phyloP scores from a whole-genome alignment of 2,329 filamentous ascomycete species.

The Fonsecaea monophora region DNA sequence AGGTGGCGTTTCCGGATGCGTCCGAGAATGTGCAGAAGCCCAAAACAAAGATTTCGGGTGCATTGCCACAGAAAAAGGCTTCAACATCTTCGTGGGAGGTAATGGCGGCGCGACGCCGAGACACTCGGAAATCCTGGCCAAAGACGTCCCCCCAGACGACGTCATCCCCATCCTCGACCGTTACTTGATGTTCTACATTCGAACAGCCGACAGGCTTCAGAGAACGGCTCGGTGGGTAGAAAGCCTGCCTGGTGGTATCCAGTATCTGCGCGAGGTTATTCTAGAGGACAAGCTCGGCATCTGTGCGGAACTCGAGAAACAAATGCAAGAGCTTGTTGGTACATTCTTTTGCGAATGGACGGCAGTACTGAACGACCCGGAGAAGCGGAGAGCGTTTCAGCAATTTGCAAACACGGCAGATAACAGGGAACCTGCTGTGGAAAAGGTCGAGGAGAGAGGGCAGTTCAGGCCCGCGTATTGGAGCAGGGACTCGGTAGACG shows the following conservation, averaged over 20 bases:
- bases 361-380: slow-evolving; percentile 74
- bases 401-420: slow-evolving; percentile 86
- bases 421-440: slow-evolving; percentile 68
- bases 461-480: slow-evolving; percentile 79
- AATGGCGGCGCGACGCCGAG: slow-evolving; percentile 87
- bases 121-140: slow-evolving; percentile 82
- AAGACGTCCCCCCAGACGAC: slow-evolving; percentile 82
- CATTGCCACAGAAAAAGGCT: slow-evolving; percentile 90
- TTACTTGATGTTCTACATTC: slow-evolving; percentile 92
- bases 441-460: slow-evolving; percentile 73
- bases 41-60: slow-evolving; percentile 94
- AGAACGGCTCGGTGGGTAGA: slow-evolving; percentile 89
- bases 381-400: slow-evolving; percentile 71
- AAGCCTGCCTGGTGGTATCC: slow-evolving; percentile 79
- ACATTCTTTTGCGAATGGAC: slow-evolving; percentile 93
- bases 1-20: slow-evolving; percentile 85
- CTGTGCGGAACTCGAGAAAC: slow-evolving; percentile 79
- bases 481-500: slow-evolving; percentile 70
- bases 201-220: slow-evolving; percentile 88
- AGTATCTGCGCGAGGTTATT: slow-evolving; percentile 81
- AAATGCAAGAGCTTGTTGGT: slow-evolving; percentile 85
- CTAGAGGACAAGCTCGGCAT: slow-evolving; percentile 87
- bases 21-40: slow-evolving; percentile 90
- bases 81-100: slow-evolving; percentile 89
- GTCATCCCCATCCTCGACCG: slow-evolving; percentile 84